Conservation (phyloP, 805 yeast species). For the Metschnikowia lochheadii region DNA sequence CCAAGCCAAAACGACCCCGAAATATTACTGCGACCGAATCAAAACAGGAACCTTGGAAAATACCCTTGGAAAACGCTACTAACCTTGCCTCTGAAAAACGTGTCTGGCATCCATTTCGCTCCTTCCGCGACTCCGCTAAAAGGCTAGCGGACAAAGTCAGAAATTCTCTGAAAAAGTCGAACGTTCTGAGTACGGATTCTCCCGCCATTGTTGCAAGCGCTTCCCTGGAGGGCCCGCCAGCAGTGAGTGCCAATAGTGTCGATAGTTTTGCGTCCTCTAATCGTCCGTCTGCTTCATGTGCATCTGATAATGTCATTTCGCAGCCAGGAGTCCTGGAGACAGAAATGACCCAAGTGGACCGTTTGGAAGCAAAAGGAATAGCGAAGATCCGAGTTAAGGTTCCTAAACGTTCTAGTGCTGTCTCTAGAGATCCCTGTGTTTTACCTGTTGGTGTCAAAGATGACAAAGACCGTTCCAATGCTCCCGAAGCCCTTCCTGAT, state of each 20-base stretch:
- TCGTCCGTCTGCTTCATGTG: neutral
- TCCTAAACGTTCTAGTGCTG: neutral
- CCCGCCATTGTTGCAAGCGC: neutral
- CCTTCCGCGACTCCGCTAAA: neutral
- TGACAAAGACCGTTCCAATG: neutral
- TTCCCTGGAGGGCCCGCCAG: slow-evolving; percentile 2
- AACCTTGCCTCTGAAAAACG: neutral
- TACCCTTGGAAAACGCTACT: neutral
- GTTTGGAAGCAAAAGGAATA: neutral
- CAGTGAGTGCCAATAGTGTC: neutral
- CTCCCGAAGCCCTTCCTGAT: neutral
- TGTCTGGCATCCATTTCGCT: neutral
- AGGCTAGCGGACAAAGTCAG: slow-evolving; percentile 1
- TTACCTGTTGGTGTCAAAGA: neutral
- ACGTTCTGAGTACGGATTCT: too few species aligned
- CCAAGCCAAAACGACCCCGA: neutral
- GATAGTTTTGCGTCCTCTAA: neutral
- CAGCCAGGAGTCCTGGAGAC: slow-evolving; percentile 2
- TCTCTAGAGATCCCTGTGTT: neutral
- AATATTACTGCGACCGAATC: neutral
- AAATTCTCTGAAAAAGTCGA: neutral
- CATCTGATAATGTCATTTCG: neutral
- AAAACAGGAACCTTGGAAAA: neutral
- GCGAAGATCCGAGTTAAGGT: neutral
- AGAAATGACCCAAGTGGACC: neutral